Base-by-base conservation (phyloP, 495 filamentous ascomycete genomes). In the Penicillium goetzii region DNA sequence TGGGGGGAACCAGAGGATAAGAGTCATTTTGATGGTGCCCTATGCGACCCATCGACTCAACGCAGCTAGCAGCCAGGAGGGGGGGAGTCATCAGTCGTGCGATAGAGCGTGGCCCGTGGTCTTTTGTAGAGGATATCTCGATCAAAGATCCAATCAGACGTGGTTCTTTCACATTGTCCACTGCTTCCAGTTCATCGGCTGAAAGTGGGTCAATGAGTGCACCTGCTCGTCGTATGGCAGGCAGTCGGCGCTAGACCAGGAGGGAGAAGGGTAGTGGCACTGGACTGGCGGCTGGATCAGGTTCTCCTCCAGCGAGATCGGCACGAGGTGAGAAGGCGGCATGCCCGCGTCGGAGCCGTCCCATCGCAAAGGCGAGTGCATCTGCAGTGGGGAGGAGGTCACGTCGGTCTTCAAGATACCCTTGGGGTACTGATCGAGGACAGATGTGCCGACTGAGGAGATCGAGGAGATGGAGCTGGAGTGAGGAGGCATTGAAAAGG, bases 231-330 rank as follows among this genome's bases (percentile, higher is more conserved):
- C 76, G 66, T 81, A 83, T 25, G 72, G 70, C 10, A 78, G 63
- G 60, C 67, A 72, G 65, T 77, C 76, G 34, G 73, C 60, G 58
- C 66, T 72, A 45, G 74, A 72, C 80, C 80, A 83, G 3, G 74
- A 72, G 17, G 76, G 74, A 61, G 74, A 78, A 38, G 76, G 79
- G 61, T 80, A 79, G 50, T 76, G 73, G 63, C 73, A 81, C 21
- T 74, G 78, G n/a, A 77, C 70, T 30, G 68, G 59, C 70, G 76
- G 73, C 38, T 78, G 75, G 51, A 78, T 73, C 40, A 81, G 61
- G 57, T 56, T 73, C 52, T 77, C 74, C 38, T 71, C 69, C 14
- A 81, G 59, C 15, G 78, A 74, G 23, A 80, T 69, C 17, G 77
- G 70, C 12, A 73, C 64, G 62, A 78, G 56, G 55, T 72, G 75